These are phyloP conservation scores for Nemophila menziesii DNA, from an alignment of 257 asterid species.

Conservation along the genomic window DNA sequence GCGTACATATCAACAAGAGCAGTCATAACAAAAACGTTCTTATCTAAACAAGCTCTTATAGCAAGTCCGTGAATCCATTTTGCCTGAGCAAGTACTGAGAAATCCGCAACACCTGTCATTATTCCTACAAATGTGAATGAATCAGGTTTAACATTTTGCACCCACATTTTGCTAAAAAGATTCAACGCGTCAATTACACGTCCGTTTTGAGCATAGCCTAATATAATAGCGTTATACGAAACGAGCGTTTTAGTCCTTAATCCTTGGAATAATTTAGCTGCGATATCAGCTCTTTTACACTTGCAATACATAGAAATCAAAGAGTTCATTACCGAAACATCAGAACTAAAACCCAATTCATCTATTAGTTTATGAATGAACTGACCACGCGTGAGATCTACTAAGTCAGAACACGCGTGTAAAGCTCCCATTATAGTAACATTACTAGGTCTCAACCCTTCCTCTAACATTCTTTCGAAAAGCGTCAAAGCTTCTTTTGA, in stretches of 20 bases:
- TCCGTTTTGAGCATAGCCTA: slow-evolving; percentile 78
- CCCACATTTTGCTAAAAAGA: slow-evolving; percentile 57
- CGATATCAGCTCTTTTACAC: slow-evolving; percentile 58
- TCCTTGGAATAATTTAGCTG: slow-evolving; percentile 41
- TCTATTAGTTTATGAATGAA: slow-evolving; percentile 39
- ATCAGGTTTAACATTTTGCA: slow-evolving; percentile 42
- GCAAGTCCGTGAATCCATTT: slow-evolving; percentile 87
- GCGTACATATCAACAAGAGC: slow-evolving; percentile 93
- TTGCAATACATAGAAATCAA: slow-evolving; percentile 89
- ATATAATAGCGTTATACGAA: slow-evolving; percentile 83
- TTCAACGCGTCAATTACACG: slow-evolving; percentile 41
- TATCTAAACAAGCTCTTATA: slow-evolving; percentile 39
- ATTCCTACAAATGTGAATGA: slow-evolving; percentile 85
- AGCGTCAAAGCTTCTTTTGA: slow-evolving; percentile 56
- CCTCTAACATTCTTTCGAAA: slow-evolving; percentile 53
- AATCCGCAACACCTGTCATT: slow-evolving; percentile 68
- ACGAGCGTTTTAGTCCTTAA: slow-evolving; percentile 49
- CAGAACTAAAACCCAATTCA: slow-evolving; percentile 33
- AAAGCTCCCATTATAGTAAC: slow-evolving; percentile 81
- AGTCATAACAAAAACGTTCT: slow-evolving; percentile 51
- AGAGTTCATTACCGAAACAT: slow-evolving; percentile 57
- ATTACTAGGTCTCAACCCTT: slow-evolving; percentile 50
- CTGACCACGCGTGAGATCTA: slow-evolving; percentile 52
- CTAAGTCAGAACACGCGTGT: slow-evolving; percentile 53
- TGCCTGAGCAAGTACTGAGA: slow-evolving; percentile 66